These are phyloP conservation scores for Phytophthora cactorum DNA, from an alignment of 352 stramenopile species.

Conservation along the genomic window DNA sequence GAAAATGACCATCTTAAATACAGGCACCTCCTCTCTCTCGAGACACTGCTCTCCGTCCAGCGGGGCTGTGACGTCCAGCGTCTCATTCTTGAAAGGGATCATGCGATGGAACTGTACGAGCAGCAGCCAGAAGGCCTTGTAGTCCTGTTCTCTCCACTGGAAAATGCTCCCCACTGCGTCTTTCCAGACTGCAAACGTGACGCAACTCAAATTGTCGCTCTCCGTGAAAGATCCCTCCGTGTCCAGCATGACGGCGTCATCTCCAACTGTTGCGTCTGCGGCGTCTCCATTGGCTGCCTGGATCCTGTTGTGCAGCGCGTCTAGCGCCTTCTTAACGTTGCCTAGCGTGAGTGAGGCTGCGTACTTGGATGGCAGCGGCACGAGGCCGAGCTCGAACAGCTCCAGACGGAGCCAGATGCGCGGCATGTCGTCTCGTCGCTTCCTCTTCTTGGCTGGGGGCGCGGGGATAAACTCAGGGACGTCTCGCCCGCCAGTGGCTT, in stretches of 20 bases:
- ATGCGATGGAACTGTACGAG: constrained; percentile 80
- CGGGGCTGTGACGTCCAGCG: constrained; percentile 20
- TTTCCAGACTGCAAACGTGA: constrained; percentile 70
- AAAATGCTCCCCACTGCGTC: constrained; percentile 66
- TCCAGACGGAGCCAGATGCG: constrained; percentile 85
- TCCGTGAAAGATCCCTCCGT: constrained; percentile 46
- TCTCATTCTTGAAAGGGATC: constrained; percentile 51
- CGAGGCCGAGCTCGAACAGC: constrained; percentile 84
- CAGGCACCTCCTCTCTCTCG: constrained; percentile 53
- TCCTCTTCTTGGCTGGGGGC: constrained; percentile 47
- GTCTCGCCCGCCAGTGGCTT: constrained; percentile 39
- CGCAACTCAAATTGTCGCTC: constrained; percentile 62
- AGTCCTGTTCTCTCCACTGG: constrained; percentile 84
- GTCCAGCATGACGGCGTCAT: constrained; percentile 57
- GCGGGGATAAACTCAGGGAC: constrained; percentile 36
- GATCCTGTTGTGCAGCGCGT: constrained; percentile 61
- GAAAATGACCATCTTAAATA: constrained; percentile 83
- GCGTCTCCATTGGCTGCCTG: constrained; percentile 19
- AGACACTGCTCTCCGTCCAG: constrained; percentile 70
- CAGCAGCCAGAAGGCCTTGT: constrained; percentile 83
- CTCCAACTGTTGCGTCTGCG: constrained; percentile 17
- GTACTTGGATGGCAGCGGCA: constrained; percentile 79
- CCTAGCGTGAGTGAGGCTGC: constrained; percentile 61
- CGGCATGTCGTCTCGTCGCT: constrained; percentile 47
- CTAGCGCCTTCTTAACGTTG: constrained; percentile 68